These are phyloP conservation scores for Puccinia horiana DNA, from an alignment of 1,284 basidiomycete species.

Conservation along the genomic window DNA sequence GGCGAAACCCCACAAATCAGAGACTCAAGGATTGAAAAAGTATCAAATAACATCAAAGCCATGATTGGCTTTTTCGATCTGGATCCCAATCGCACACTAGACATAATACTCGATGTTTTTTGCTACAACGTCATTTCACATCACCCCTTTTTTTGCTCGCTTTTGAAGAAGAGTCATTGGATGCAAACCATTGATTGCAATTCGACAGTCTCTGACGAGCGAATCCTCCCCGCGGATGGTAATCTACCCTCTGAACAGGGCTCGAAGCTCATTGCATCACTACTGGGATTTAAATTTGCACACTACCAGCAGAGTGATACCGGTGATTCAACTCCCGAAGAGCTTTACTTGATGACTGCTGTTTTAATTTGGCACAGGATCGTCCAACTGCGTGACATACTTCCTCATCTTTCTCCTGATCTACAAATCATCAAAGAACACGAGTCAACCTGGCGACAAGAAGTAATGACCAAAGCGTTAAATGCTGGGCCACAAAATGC, in stretches of 20 bases:
- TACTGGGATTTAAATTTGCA: conserved; percentile 92
- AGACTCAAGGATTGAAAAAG: conserved; percentile 68
- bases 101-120: conserved; percentile 89
- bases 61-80: conserved; percentile 91
- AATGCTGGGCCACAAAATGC: conserved; percentile 30
- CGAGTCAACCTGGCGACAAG: conserved; percentile 42
- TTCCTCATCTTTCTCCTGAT: conserved; percentile 69
- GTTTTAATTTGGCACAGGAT: conserved; percentile 85
- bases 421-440: conserved; percentile 53
- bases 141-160: conserved; percentile 84
- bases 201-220: conserved; percentile 24
- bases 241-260: conserved; percentile 57
- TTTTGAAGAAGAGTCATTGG: conserved; percentile 85
- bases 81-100: conserved; percentile 88
- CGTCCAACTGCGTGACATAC: conserved; percentile 79
- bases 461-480: conserved; percentile 36
- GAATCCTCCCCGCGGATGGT: conserved; percentile 13
- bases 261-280: conserved; percentile 75
- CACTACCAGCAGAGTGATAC: conserved; percentile 73
- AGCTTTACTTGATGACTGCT: conserved; percentile 78
- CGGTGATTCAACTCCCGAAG: conserved; percentile 67
- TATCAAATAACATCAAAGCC: conserved; percentile 83
- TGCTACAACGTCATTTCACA: conserved; percentile 78
- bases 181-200: conserved; percentile 52
- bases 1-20: conserved; percentile 61